A percentile compares a stretch with the other conserved stretches of the same genome.
Evolutionary conservation across 2,329 filamentous ascomycete species (phyloP).

Genomic region (Fusarium mexicanum): DNA sequence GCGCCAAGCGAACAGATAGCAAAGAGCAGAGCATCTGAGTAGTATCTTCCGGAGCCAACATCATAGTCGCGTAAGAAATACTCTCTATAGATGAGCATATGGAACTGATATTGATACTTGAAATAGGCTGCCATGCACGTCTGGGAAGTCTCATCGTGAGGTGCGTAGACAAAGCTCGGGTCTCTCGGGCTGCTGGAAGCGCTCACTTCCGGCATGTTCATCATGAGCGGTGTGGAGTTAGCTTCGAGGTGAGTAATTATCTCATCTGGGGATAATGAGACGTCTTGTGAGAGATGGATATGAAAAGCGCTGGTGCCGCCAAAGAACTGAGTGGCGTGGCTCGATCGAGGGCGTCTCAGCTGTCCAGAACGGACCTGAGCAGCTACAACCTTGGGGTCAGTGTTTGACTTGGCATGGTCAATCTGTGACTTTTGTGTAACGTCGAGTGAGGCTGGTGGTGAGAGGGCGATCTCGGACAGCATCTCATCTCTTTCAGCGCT

Average conservation of each 20-base stretch:
- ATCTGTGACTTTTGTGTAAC: slow-evolving; percentile 18
- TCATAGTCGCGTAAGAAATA: slow-evolving; percentile 62
- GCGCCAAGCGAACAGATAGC: slow-evolving; percentile 60
- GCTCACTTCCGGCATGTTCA: slow-evolving; percentile 15
- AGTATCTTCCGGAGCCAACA: slow-evolving; percentile 56
- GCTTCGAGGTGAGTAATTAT: slow-evolving; percentile 23
- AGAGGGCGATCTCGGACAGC: slow-evolving; percentile 50
- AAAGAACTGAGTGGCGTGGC: slow-evolving; percentile 57
- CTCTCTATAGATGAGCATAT: slow-evolving; percentile 61
- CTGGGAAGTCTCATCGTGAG: slow-evolving; percentile 56
- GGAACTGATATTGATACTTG: slow-evolving; percentile 58
- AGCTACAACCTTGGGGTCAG: slow-evolving; percentile 45
- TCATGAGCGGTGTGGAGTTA: slow-evolving; percentile 14
- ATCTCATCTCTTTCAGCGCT: slow-evolving; percentile 53
- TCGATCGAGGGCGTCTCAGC: slow-evolving; percentile 52
- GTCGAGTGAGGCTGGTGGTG: slow-evolving; percentile 28
- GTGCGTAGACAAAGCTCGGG: slow-evolving; percentile 50
- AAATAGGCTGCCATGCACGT: slow-evolving; percentile 60
- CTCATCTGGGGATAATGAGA: slow-evolving; percentile 30
- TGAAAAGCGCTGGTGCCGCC: slow-evolving; percentile 60
- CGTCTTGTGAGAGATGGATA: slow-evolving; percentile 47
- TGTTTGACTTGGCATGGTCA: slow-evolving; percentile 39
- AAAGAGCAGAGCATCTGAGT: slow-evolving; percentile 60
- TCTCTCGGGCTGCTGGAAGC: slow-evolving; percentile 34
- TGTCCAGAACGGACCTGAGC: slow-evolving; percentile 48